These are phyloP conservation scores for Boletus mariae DNA, from an alignment of 1,284 basidiomycete species.

Conservation along the genomic window DNA sequence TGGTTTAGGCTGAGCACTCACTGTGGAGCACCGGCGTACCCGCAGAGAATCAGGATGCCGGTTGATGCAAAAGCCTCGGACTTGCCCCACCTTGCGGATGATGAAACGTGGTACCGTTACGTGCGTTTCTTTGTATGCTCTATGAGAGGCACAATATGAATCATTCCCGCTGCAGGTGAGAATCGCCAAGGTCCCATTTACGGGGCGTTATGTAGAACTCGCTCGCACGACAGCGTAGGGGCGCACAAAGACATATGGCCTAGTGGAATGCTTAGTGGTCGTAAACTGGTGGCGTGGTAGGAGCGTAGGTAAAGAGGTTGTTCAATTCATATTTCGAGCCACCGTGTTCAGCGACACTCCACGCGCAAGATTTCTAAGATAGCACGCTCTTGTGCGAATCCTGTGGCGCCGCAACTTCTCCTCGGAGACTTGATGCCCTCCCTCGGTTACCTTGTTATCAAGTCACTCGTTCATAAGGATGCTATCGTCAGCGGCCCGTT, in stretches of 20 bases:
- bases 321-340: not conserved
- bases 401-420: not conserved
- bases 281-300: not conserved
- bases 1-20: not conserved
- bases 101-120: conserved; percentile 28
- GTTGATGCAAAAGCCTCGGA: conserved; percentile 27
- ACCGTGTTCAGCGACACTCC: not conserved
- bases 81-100: conserved; percentile 26
- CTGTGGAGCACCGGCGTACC: not conserved
- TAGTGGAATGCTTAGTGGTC: not conserved
- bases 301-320: no score
- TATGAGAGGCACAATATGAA: not conserved
- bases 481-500: not conserved
- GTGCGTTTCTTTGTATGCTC: conserved; percentile 9
- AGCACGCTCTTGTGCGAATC: not conserved
- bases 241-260: not conserved
- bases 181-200: conserved; percentile 16
- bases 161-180: conserved; percentile 9
- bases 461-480: not conserved
- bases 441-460: not conserved
- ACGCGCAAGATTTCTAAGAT: no score
- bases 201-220: conserved; percentile 26
- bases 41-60: conserved; percentile 23
- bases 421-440: not conserved
- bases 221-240: conserved; percentile 6